phyloP scores from a whole-genome alignment of 139 green algal genomes.

The Chlamydomonas sp. region DNA sequence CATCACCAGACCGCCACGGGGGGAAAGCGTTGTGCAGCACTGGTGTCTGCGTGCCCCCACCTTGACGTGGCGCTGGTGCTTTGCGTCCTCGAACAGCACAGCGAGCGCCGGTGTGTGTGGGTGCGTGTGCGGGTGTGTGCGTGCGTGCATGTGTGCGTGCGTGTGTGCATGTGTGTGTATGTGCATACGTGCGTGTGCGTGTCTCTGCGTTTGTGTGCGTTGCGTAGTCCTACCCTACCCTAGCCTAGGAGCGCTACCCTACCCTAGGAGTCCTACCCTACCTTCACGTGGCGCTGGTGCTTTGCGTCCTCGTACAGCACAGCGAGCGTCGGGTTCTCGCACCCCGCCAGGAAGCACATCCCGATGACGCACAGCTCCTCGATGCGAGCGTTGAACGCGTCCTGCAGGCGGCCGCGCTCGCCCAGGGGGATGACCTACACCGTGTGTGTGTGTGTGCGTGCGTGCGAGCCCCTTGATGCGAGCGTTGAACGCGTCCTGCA shows the following conservation, averaged over 20 bases:
- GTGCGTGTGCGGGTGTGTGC: too few species aligned
- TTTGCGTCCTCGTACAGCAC: conserved; percentile 93
- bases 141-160: too few species aligned
- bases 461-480: too few species aligned
- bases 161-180: too few species aligned
- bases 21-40: too few species aligned
- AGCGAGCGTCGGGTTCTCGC: conserved; percentile 58
- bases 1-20: background rate
- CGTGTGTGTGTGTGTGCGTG: too few species aligned
- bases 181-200: too few species aligned
- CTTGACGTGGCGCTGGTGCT: conserved; percentile 78
- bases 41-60: background rate
- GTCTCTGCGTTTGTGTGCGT: too few species aligned
- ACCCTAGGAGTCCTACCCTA: too few species aligned
- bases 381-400: conserved; percentile 83
- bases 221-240: too few species aligned
- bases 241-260: too few species aligned
- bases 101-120: conserved; percentile 58
- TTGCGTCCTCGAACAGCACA: conserved; percentile 90
- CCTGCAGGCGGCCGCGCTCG: conserved; percentile 44
- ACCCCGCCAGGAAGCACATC: conserved; percentile 62
- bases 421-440: conserved; percentile 76
- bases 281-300: conserved; percentile 74
- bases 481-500: conserved; percentile 82
- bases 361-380: conserved; percentile 80